Conservation (phyloP, 805 yeast species). For the Yueomyces sinensis region DNA sequence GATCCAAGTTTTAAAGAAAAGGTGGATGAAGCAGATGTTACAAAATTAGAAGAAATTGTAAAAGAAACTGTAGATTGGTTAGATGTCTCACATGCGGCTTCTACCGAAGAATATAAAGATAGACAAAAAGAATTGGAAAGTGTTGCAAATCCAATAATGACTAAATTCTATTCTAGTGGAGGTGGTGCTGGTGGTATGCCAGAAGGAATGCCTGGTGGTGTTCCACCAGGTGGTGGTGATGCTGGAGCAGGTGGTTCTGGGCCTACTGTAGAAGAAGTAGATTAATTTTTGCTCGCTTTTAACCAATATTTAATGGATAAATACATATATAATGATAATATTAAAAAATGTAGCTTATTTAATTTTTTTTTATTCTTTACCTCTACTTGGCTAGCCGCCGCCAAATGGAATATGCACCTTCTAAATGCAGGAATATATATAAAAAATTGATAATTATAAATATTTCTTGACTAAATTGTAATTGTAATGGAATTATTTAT, state of each 20-base stretch:
- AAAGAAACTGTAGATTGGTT: conserved; percentile 81
- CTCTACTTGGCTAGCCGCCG: no score
- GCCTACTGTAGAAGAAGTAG: conserved; percentile 77
- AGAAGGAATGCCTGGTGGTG: conserved; percentile 42
- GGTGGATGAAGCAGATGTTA: conserved; percentile 52
- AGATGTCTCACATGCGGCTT: conserved; percentile 81
- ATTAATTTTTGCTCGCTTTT: no score
- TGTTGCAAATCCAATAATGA: conserved; percentile 89
- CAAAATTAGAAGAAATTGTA: conserved; percentile 58
- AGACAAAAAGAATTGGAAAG: conserved; percentile 91
- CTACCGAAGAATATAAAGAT: conserved; percentile 81
- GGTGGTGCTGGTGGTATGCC: conserved; percentile 59
- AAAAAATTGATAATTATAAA: no score
- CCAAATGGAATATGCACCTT: no score
- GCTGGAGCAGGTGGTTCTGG: conserved; percentile 31
- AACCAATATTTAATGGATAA: no score
- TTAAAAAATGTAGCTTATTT: no score
- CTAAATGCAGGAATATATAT: no score
- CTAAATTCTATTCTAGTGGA: conserved; percentile 89
- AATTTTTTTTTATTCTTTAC: no score
- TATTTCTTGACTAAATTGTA: no score
- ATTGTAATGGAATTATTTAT: no score
- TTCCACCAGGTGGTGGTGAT: conserved; percentile 35
- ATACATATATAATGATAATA: no score
- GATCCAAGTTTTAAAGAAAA: conserved; percentile 71